A percentile compares a stretch with the other conserved stretches of the same genome.
phyloP scores from a whole-genome alignment of 768 basidiomycete genomes.

The Tulasnella sp. region DNA sequence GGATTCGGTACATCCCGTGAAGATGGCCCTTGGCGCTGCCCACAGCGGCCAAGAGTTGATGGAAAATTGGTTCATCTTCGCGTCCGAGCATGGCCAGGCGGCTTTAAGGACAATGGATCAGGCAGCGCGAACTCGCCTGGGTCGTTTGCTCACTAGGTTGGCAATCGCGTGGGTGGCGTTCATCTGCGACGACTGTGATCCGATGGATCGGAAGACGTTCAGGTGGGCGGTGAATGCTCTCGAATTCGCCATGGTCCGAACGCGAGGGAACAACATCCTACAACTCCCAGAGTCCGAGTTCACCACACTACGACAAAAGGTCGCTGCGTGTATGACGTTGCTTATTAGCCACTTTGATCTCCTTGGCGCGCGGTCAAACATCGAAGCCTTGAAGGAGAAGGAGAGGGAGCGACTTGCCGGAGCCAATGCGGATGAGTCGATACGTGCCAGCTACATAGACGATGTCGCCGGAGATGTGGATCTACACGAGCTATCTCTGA shows the following conservation, averaged over 20 bases:
- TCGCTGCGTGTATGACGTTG: constrained; percentile 93
- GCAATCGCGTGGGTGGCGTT: constrained; percentile 98
- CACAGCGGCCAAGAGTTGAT: constrained; percentile 71
- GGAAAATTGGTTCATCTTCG: constrained; percentile 91
- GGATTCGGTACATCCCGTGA: constrained; percentile 81
- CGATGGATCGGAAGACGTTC: constrained; percentile 90
- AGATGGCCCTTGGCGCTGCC: constrained; percentile 48
- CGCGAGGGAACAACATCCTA: constrained; percentile 78
- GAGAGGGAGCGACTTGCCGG: constrained; percentile 77
- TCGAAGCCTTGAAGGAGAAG: constrained; percentile 83
- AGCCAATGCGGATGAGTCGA: constrained; percentile 22
- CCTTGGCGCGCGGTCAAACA: constrained; percentile 79
- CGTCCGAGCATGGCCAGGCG: constrained; percentile 91
- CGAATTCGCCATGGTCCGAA: constrained; percentile 82
- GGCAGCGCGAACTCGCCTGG: constrained; percentile 58
- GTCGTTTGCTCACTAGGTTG: constrained; percentile 71
- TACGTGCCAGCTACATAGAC: neutral
- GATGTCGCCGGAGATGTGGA: constrained; percentile 56
- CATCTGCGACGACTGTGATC: constrained; percentile 96
- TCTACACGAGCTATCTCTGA: constrained; percentile 38
- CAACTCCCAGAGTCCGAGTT: constrained; percentile 85
- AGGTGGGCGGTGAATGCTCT: constrained; percentile 96
- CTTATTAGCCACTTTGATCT: constrained; percentile 97
- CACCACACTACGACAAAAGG: constrained; percentile 77
- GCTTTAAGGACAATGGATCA: constrained; percentile 83